Evolutionary conservation across 225 moss, liverwort and hornwort species (phyloP).

Genomic region (Polytrichum formosum): DNA sequence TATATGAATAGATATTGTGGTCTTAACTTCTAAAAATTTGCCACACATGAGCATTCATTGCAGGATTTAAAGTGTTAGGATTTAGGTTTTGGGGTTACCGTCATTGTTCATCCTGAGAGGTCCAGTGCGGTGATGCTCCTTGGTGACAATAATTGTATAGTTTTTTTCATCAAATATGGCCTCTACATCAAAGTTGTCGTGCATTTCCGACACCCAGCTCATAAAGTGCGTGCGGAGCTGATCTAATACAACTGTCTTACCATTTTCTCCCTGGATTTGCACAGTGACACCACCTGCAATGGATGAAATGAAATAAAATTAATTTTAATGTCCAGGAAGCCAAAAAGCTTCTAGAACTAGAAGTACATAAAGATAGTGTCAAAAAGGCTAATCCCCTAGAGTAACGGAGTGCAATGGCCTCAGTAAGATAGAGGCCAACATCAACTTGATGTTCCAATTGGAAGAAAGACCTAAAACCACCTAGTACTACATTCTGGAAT

Average conservation of each 20-base stretch:
- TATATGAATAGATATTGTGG: too few species aligned
- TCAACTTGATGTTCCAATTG: too few species aligned
- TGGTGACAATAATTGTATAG: slow-evolving; percentile 1
- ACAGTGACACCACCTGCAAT: slow-evolving; percentile 4
- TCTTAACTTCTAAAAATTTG: neutral
- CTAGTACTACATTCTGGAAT: too few species aligned
- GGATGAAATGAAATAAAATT: too few species aligned
- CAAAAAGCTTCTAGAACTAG: too few species aligned
- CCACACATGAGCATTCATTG: neutral
- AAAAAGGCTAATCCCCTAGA: too few species aligned
- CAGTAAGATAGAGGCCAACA: too few species aligned
- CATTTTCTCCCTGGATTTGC: neutral
- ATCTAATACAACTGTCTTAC: neutral
- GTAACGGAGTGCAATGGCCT: too few species aligned
- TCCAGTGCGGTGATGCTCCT: neutral
- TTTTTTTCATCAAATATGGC: slow-evolving; percentile 14
- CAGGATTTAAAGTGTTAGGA: too few species aligned
- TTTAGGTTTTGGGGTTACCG: neutral
- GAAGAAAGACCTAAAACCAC: too few species aligned
- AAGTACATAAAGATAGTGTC: too few species aligned
- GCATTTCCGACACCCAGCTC: slow-evolving; percentile 8
- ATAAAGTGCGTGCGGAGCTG: slow-evolving; percentile 3
- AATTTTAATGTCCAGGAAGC: too few species aligned
- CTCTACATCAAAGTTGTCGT: slow-evolving; percentile 6
- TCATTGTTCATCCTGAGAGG: slow-evolving; percentile 8